Percentiles rank a stretch among this genome's conserved stretches.
Evolutionary conservation across 805 yeast species (phyloP).

Genomic region (Pichia phayaonensis): DNA sequence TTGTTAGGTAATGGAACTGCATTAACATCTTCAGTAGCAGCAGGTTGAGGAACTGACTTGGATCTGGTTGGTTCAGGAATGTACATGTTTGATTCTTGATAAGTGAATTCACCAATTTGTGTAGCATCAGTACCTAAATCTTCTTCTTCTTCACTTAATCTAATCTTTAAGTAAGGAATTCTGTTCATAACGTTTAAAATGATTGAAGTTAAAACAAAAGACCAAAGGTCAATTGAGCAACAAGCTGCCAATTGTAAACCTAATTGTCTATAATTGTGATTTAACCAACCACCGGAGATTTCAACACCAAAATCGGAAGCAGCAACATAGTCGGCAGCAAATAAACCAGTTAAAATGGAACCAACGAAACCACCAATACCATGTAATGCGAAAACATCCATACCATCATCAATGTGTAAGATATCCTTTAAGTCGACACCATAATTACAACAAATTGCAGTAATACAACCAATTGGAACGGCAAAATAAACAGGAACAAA

Average conservation of each 20-base stretch:
- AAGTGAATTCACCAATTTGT: slow-evolving; percentile 87
- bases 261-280: slow-evolving; percentile 73
- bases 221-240: slow-evolving; percentile 64
- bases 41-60: slow-evolving; percentile 15
- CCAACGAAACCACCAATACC: slow-evolving; percentile 92
- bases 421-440: slow-evolving; percentile 74
- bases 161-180: slow-evolving; percentile 72
- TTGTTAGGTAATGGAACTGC: slow-evolving; percentile 22
- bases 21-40: slow-evolving; percentile 18
- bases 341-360: slow-evolving; percentile 77
- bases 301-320: slow-evolving; percentile 63
- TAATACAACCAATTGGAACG: slow-evolving; percentile 72
- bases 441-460: slow-evolving; percentile 72
- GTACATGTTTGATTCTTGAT: slow-evolving; percentile 54
- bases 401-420: slow-evolving; percentile 82
- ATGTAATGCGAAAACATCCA: slow-evolving; percentile 90
- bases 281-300: slow-evolving; percentile 82
- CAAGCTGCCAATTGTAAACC: slow-evolving; percentile 85
- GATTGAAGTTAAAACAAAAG: slow-evolving; percentile 64
- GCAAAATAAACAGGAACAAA: slow-evolving; percentile 89
- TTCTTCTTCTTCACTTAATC: slow-evolving; percentile 84
- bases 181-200: slow-evolving; percentile 60
- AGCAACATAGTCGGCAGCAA: slow-evolving; percentile 86
- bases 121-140: slow-evolving; percentile 80
- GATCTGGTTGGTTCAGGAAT: slow-evolving; percentile 72